Conservation (phyloP, 2,329 filamentous ascomycete genomes). For the Xylariaceae sp. region DNA sequence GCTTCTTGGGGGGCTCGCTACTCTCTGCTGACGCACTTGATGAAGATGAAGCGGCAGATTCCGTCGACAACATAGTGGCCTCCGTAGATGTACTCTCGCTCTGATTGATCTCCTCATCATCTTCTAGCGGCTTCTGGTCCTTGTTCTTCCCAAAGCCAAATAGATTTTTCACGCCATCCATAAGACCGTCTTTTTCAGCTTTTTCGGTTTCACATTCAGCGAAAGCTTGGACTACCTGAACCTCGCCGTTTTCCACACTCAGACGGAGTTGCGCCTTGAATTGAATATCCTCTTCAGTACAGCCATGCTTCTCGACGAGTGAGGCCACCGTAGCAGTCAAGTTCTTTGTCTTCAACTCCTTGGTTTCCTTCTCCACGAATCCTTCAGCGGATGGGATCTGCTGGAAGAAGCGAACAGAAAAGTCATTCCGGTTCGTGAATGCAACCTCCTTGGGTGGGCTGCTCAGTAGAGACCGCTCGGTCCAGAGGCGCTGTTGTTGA, state of each 20-base stretch:
- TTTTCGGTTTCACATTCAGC: slow-evolving; percentile 81
- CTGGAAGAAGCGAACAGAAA: slow-evolving; percentile 75
- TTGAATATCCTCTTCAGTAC: slow-evolving; percentile 67
- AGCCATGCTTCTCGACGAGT: slow-evolving; percentile 73
- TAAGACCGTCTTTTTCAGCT: slow-evolving; percentile 66
- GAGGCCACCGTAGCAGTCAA: slow-evolving; percentile 75
- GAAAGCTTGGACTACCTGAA: slow-evolving; percentile 67
- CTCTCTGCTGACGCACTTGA: slow-evolving; percentile 46
- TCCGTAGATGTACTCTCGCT: slow-evolving; percentile 41
- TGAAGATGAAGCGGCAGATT: slow-evolving; percentile 35
- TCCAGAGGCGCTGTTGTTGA: slow-evolving; percentile 78
- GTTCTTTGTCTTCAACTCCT: slow-evolving; percentile 71
- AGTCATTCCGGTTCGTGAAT: slow-evolving; percentile 76
- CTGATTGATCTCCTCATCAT: slow-evolving; percentile 48
- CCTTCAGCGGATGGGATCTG: slow-evolving; percentile 48
- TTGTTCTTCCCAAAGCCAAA: slow-evolving; percentile 93
- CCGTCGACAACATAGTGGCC: slow-evolving; percentile 38
- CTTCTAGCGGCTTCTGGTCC: slow-evolving; percentile 69
- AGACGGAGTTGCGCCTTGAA: slow-evolving; percentile 76
- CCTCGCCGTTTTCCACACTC: slow-evolving; percentile 66
- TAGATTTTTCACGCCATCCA: slow-evolving; percentile 92
- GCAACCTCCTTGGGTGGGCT: slow-evolving; percentile 75
- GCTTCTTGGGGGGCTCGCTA: slow-evolving; percentile 53
- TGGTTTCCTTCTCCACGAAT: slow-evolving; percentile 53
- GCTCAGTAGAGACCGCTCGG: slow-evolving; percentile 67